phyloP scores from a whole-genome alignment of 106 monocot species.

The Acorus gramineus region DNA sequence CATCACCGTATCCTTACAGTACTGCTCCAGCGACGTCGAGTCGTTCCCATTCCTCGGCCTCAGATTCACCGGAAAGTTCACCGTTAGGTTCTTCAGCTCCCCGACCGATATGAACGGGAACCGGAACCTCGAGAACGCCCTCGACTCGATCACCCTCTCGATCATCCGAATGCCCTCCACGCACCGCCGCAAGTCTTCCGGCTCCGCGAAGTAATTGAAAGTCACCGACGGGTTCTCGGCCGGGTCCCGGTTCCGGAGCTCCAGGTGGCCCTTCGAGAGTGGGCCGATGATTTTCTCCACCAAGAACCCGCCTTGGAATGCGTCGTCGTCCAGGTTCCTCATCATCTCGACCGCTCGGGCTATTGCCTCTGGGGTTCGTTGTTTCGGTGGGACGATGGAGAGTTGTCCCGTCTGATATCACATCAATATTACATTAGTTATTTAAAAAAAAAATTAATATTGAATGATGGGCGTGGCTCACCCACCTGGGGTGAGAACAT shows the following conservation, averaged over 20 bases:
- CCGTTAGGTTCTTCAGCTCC: constrained; percentile 55
- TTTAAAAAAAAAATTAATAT: no score
- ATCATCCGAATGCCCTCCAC: constrained; percentile 54
- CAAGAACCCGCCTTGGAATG: constrained; percentile 71
- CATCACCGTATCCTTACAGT: constrained; percentile 74
- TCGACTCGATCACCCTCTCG: constrained; percentile 48
- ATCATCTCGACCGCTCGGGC: constrained; percentile 17
- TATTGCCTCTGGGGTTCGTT: constrained; percentile 58
- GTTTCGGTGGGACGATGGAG: constrained; percentile 46
- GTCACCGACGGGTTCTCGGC: constrained; percentile 65
- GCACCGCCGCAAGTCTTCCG: constrained; percentile 62
- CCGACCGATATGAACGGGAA: constrained; percentile 39
- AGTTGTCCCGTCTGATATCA: constrained; percentile 43
- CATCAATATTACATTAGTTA: no score
- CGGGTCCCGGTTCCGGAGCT: constrained; percentile 42
- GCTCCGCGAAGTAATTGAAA: constrained; percentile 79
- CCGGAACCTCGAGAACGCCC: constrained; percentile 41
- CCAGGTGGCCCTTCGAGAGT: constrained; percentile 49
- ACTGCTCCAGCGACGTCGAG: constrained; percentile 53
- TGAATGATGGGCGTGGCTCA: neutral
- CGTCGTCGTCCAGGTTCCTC: constrained; percentile 10
- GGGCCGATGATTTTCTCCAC: constrained; percentile 72
- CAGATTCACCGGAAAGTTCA: constrained; percentile 43
- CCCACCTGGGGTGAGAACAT: constrained; percentile 61
- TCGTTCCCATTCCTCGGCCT: constrained; percentile 50